A percentile compares a stretch with the other conserved stretches of the same genome.
These are phyloP conservation scores for Nigrospora oryzae DNA, from an alignment of 2,329 filamentous ascomycete species.

Conservation along the genomic window DNA sequence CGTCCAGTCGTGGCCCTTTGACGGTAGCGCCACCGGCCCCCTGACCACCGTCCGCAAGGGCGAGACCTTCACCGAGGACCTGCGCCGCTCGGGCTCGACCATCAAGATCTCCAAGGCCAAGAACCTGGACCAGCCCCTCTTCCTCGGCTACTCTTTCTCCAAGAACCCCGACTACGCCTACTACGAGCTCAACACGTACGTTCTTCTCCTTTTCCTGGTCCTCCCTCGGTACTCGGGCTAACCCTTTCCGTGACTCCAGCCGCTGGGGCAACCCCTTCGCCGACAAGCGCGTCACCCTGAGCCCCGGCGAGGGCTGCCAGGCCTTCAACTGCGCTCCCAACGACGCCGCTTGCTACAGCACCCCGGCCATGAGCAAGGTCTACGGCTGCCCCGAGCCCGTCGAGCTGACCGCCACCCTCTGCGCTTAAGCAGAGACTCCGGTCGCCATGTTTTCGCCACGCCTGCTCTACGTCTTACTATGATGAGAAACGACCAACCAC, in stretches of 20 bases:
- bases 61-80: constrained; percentile 24
- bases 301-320: constrained; percentile 26
- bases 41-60: constrained; percentile 23
- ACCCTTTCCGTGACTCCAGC: constrained; percentile 6
- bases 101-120: constrained; percentile 30
- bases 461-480: no score
- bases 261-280: constrained; percentile 32
- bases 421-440: constrained; percentile 7
- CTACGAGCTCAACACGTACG: constrained; percentile 30
- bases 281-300: constrained; percentile 24
- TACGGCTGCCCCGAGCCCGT: constrained; percentile 31
- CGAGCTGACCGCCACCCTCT: constrained; percentile 23
- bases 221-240: no score
- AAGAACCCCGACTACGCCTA: constrained; percentile 26
- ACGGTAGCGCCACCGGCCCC: constrained; percentile 19
- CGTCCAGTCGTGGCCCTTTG: constrained; percentile 27
- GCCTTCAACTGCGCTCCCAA: constrained; percentile 27
- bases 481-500: no score
- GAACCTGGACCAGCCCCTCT: constrained; percentile 26
- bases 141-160: constrained; percentile 32
- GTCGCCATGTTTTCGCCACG: not conserved
- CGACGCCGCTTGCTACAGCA: constrained; percentile 30
- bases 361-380: constrained; percentile 25
- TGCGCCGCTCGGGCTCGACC: constrained; percentile 26
- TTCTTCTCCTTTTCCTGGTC: constrained; percentile 1